Evolutionary conservation across 495 filamentous ascomycete genomes (phyloP).

Genomic region (Penicillium malachiteum): DNA sequence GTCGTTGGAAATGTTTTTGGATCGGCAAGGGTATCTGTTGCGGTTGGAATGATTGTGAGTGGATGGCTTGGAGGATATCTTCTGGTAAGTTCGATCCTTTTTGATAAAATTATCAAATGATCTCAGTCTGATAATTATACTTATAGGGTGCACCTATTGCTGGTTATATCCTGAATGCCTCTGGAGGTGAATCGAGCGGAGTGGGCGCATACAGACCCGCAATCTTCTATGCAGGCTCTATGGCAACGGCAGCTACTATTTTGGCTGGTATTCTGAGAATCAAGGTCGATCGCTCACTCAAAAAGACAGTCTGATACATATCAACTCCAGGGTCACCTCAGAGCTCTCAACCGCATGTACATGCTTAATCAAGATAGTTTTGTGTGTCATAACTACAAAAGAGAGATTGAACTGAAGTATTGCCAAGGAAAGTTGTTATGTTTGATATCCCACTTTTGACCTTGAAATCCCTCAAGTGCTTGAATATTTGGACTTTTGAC

Average conservation of each 20-base stretch:
- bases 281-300: conserved; percentile 25
- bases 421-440: too few species aligned
- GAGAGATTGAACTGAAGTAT: too few species aligned
- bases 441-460: too few species aligned
- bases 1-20: conserved; percentile 59
- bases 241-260: conserved; percentile 30
- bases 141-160: conserved; percentile 57
- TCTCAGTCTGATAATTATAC: not conserved
- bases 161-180: conserved; percentile 54
- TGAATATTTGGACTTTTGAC: too few species aligned
- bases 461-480: too few species aligned
- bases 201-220: conserved; percentile 54
- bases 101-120: not conserved
- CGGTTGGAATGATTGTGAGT: conserved; percentile 61
- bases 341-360: too few species aligned
- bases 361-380: too few species aligned
- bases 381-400: too few species aligned
- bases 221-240: conserved; percentile 55
- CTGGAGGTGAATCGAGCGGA: conserved; percentile 45
- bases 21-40: conserved; percentile 51
- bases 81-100: conserved; percentile 34
- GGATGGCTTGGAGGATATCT: conserved; percentile 61
- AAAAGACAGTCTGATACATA: conserved; percentile 20
- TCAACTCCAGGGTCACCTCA: too few species aligned
- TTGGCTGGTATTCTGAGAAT: conserved; percentile 24